These are phyloP conservation scores for Boehmeria nivea DNA, from an alignment of 306 rosid genomes.

Conservation along the genomic window DNA sequence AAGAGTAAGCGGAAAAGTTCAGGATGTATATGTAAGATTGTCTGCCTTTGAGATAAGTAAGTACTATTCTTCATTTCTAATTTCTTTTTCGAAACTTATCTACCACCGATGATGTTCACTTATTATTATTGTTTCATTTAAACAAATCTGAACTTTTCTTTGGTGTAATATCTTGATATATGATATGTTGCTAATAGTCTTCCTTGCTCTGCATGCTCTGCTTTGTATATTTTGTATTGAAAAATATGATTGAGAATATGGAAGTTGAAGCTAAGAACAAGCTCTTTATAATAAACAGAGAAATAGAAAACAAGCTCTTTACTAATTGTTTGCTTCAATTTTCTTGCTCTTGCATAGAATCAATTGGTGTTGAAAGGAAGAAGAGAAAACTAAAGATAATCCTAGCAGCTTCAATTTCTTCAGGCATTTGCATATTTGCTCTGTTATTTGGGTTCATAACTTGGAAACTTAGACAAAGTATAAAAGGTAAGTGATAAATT, in stretches of 20 bases:
- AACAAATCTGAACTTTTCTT: background rate
- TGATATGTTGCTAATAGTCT: too few species aligned
- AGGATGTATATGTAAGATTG: slow-evolving; percentile 29
- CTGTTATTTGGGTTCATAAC: background rate
- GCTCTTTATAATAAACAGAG: too few species aligned
- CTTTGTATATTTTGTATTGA: too few species aligned
- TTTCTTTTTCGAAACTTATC: too few species aligned
- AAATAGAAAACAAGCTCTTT: background rate
- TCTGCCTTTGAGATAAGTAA: slow-evolving; percentile 29
- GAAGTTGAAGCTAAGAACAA: too few species aligned
- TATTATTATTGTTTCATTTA: background rate
- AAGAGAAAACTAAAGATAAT: background rate
- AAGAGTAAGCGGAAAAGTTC: background rate
- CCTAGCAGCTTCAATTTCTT: background rate
- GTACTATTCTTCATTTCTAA: background rate
- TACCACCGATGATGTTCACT: background rate
- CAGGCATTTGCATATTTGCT: background rate
- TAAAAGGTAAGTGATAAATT: background rate
- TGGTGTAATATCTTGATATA: too few species aligned
- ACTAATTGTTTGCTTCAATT: background rate
- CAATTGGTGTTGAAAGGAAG: background rate
- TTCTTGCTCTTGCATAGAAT: background rate
- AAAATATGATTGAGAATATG: too few species aligned
- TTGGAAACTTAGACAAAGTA: background rate
- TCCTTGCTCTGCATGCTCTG: too few species aligned